Percentiles rank a stretch among this genome's conserved stretches.
Conservation (phyloP, 2,329 filamentous ascomycete genomes). For the Penicillium aurantiogriseum region DNA sequence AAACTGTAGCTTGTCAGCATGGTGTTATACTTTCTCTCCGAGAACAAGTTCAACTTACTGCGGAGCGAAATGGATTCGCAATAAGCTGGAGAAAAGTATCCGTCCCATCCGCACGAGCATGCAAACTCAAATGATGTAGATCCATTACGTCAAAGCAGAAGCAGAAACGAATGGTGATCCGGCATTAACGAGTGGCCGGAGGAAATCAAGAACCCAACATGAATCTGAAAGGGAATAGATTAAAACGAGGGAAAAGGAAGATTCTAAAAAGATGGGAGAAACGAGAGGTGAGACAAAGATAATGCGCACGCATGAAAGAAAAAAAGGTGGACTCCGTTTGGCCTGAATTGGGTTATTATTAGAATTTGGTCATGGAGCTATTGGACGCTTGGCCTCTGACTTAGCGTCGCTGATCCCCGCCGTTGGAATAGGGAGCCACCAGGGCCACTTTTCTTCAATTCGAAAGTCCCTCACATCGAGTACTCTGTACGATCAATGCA, state of each 20-base stretch:
- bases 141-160: slow-evolving; percentile 28
- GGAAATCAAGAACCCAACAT: slow-evolving; percentile 16
- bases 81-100: slow-evolving; percentile 47
- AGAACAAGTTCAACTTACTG: slow-evolving; percentile 31
- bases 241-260: slow-evolving; percentile 2
- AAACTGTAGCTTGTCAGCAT: slow-evolving; percentile 44
- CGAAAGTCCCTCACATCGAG: not conserved
- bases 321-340: slow-evolving; percentile 19
- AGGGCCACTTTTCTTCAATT: not conserved
- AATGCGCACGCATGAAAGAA: slow-evolving; percentile 15
- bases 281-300: slow-evolving; percentile 18
- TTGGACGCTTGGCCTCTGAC: not conserved
- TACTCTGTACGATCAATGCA: not conserved
- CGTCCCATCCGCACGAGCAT: slow-evolving; percentile 27
- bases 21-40: not conserved
- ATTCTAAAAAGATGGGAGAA: slow-evolving; percentile 9
- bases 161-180: slow-evolving; percentile 17
- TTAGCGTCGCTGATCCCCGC: slow-evolving; percentile 13
- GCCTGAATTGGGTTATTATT: slow-evolving; percentile 21
- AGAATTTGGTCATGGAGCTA: slow-evolving; percentile 11
- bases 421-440: not conserved
- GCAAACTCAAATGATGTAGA: slow-evolving; percentile 21
- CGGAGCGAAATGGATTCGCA: slow-evolving; percentile 46
- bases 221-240: slow-evolving; percentile 12
- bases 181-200: slow-evolving; percentile 18